These are phyloP conservation scores for Flaveria ramosissima DNA, from an alignment of 129 eudicot genomes.

Conservation along the genomic window DNA sequence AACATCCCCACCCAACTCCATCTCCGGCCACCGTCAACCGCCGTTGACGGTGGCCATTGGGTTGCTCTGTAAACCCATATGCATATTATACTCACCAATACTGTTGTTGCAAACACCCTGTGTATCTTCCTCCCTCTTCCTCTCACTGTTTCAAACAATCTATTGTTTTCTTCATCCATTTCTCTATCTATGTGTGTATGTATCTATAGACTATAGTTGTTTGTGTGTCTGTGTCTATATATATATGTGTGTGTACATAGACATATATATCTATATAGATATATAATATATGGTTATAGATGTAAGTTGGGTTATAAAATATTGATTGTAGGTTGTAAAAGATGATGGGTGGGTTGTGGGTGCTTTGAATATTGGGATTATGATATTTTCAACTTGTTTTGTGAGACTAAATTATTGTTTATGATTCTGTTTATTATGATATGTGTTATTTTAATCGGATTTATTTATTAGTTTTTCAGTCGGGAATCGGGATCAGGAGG, in stretches of 20 bases:
- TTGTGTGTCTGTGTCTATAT: neutral
- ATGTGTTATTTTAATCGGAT: too few species aligned
- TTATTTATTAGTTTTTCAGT: too few species aligned
- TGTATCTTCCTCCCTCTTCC: slow-evolving; percentile 41
- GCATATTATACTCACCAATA: slow-evolving; percentile 41
- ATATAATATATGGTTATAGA: neutral
- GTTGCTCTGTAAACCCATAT: slow-evolving; percentile 63
- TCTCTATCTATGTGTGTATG: neutral
- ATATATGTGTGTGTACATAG: neutral
- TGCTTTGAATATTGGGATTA: too few species aligned
- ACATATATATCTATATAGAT: neutral
- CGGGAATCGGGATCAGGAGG: too few species aligned
- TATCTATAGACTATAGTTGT: neutral
- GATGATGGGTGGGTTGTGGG: too few species aligned
- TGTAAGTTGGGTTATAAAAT: too few species aligned
- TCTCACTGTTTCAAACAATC: slow-evolving; percentile 50
- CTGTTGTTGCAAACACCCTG: slow-evolving; percentile 48
- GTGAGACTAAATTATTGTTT: too few species aligned
- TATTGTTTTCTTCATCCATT: slow-evolving; percentile 22
- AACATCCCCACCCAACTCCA: slow-evolving; percentile 52
- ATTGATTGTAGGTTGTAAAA: too few species aligned
- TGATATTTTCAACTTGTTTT: too few species aligned
- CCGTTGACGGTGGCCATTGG: slow-evolving; percentile 20
- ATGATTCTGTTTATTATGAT: rapidly evolving
- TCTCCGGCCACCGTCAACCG: slow-evolving; percentile 12